phyloP scores from a whole-genome alignment of 139 green algal species.

The Closterium sp. region DNA sequence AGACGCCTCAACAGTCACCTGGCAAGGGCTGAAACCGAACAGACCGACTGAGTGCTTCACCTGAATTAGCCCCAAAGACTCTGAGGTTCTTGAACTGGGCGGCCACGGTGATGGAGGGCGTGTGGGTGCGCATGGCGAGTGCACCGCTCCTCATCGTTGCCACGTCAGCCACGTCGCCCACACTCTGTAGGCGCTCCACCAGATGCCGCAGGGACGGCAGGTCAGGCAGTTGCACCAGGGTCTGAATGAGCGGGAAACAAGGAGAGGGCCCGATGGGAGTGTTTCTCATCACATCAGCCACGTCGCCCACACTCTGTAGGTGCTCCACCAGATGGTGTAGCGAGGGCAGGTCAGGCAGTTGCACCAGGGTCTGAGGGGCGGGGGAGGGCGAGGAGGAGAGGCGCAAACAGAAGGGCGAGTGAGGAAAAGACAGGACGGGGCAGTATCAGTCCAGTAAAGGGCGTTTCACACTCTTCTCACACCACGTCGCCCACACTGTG shows the following conservation, averaged over 20 bases:
- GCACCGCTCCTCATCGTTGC: slow-evolving; percentile 16
- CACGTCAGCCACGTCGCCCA: slow-evolving; percentile 48
- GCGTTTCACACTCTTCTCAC: no score
- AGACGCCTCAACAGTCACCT: background rate
- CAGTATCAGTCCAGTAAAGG: no score
- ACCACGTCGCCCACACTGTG: no score
- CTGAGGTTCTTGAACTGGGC: slow-evolving; percentile 30
- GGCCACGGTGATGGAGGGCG: slow-evolving; percentile 43
- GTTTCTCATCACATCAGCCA: slow-evolving; percentile 11
- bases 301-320: slow-evolving; percentile 46
- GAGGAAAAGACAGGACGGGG: no score
- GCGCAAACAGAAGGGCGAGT: no score
- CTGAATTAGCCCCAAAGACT: background rate
- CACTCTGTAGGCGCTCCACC: slow-evolving; percentile 43
- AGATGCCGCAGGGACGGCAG: slow-evolving; percentile 25
- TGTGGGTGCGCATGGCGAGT: slow-evolving; percentile 31
- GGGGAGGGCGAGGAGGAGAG: no score
- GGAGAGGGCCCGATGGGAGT: no score
- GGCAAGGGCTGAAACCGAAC: background rate
- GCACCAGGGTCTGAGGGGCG: slow-evolving; percentile 25
- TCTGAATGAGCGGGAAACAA: slow-evolving; percentile 26
- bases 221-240: slow-evolving; percentile 36
- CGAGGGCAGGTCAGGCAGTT: slow-evolving; percentile 24
- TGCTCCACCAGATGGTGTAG: slow-evolving; percentile 32
- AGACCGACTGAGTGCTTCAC: background rate